phyloP scores from a whole-genome alignment of 495 filamentous ascomycete genomes.

The Annulohypoxylon maeteangense region DNA sequence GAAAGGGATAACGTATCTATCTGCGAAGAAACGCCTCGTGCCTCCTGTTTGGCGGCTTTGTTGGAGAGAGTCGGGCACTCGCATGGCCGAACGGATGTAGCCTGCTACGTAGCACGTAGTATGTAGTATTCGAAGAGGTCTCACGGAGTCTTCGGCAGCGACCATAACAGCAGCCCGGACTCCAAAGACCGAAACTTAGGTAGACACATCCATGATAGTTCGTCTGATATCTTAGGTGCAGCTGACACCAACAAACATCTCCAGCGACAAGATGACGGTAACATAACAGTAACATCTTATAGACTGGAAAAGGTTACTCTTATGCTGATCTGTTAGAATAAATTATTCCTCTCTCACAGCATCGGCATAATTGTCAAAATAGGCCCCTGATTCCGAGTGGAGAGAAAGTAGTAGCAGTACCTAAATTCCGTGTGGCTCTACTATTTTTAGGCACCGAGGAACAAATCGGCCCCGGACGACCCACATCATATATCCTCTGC shows the following conservation, averaged over 20 bases:
- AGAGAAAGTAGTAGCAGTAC: neutral
- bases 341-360: slow-evolving; percentile 4
- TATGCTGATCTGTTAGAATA: slow-evolving; percentile 9
- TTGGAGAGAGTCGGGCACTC: neutral
- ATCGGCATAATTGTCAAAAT: slow-evolving; percentile 16
- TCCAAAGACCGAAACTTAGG: slow-evolving; percentile 4
- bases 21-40: neutral
- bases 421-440: neutral
- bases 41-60: neutral
- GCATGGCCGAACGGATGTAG: neutral
- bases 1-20: neutral
- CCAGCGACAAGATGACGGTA: neutral
- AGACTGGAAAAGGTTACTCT: neutral
- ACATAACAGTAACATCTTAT: slow-evolving; percentile 5
- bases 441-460: slow-evolving; percentile 43
- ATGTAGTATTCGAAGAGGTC: neutral
- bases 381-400: neutral
- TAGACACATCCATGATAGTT: neutral
- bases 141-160: slow-evolving; percentile 13
- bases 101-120: slow-evolving; percentile 30
- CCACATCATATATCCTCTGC: slow-evolving; percentile 8
- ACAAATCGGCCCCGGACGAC: slow-evolving; percentile 2
- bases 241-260: slow-evolving; percentile 6
- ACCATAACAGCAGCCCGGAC: neutral
- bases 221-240: slow-evolving; percentile 32